Evolutionary conservation across 2,329 filamentous ascomycete genomes (phyloP).

Genomic region (Trichoderma aggressivum): DNA sequence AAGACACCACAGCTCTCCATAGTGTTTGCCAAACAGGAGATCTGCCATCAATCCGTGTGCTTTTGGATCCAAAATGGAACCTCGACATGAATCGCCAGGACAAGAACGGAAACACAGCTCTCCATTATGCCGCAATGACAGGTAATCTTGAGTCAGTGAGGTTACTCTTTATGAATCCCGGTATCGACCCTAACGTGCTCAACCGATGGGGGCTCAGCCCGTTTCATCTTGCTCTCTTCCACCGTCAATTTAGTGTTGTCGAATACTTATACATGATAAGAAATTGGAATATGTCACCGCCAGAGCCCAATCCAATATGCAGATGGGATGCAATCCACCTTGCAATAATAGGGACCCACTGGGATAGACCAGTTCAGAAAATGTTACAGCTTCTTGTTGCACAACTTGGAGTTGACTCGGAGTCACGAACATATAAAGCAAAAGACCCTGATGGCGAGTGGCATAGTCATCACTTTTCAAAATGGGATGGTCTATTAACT

Average conservation of each 20-base stretch:
- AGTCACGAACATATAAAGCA: not conserved
- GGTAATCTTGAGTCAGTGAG: not conserved
- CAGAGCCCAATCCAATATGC: not conserved
- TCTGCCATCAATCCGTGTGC: not conserved
- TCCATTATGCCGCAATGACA: not conserved
- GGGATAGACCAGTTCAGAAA: not conserved
- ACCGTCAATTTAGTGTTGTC: too few relatives aligned
- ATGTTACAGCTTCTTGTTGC: not conserved
- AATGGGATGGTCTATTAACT: too few relatives aligned
- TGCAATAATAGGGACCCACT: accelerated
- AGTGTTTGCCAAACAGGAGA: not conserved
- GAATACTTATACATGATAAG: too few relatives aligned
- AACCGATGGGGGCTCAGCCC: not conserved
- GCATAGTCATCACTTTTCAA: not conserved
- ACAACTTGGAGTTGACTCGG: not conserved
- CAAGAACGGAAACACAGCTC: not conserved
- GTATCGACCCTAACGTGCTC: accelerated
- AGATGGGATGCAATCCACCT: not conserved
- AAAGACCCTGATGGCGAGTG: not conserved
- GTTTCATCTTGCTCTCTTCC: not conserved
- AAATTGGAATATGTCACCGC: not conserved
- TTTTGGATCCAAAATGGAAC: not conserved
- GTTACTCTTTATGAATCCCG: not conserved
- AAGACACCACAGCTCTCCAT: not conserved
- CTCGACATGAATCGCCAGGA: not conserved